These are phyloP conservation scores for Golubevia sp. DNA, from an alignment of 1,284 basidiomycete genomes.

Conservation along the genomic window DNA sequence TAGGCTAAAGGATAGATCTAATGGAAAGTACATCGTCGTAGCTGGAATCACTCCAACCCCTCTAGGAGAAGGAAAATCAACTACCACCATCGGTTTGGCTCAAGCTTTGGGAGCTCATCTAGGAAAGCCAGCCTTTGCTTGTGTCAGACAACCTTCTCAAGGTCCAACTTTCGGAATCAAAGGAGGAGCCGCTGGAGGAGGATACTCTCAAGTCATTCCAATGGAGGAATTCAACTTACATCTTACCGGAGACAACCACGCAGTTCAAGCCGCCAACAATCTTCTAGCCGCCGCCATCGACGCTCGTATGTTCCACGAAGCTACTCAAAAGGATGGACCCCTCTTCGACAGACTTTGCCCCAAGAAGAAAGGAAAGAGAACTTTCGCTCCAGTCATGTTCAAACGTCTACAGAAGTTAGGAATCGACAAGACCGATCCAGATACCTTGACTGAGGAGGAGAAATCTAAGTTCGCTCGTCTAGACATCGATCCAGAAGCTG, in stretches of 20 bases:
- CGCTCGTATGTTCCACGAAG: slow-evolving; percentile 61
- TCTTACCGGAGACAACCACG: slow-evolving; percentile 60
- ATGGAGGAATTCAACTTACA: slow-evolving; percentile 62
- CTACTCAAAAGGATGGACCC: slow-evolving; percentile 55
- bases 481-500: slow-evolving; percentile 56
- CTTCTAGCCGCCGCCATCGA: slow-evolving; percentile 58
- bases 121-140: slow-evolving; percentile 54
- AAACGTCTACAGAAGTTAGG: slow-evolving; percentile 53
- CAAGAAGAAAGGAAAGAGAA: slow-evolving; percentile 52
- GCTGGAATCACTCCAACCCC: slow-evolving; percentile 61
- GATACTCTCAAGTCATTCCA: slow-evolving; percentile 60
- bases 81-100: slow-evolving; percentile 60
- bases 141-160: slow-evolving; percentile 59
- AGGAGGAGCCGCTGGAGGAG: slow-evolving; percentile 59
- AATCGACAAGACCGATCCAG: slow-evolving; percentile 58
- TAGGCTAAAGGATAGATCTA: slow-evolving; percentile 45
- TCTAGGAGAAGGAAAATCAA: slow-evolving; percentile 60
- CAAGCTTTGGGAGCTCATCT: slow-evolving; percentile 60
- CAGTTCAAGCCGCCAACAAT: slow-evolving; percentile 60
- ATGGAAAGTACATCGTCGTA: slow-evolving; percentile 61
- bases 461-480: slow-evolving; percentile 46
- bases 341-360: slow-evolving; percentile 58
- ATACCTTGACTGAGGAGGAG: slow-evolving; percentile 56
- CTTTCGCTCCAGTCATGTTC: slow-evolving; percentile 59
- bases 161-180: slow-evolving; percentile 62